Evolutionary conservation across 495 filamentous ascomycete genomes (phyloP), one percentile per base, ranked within the genome.

Genomic region (Clohesyomyces aquaticus): DNA sequence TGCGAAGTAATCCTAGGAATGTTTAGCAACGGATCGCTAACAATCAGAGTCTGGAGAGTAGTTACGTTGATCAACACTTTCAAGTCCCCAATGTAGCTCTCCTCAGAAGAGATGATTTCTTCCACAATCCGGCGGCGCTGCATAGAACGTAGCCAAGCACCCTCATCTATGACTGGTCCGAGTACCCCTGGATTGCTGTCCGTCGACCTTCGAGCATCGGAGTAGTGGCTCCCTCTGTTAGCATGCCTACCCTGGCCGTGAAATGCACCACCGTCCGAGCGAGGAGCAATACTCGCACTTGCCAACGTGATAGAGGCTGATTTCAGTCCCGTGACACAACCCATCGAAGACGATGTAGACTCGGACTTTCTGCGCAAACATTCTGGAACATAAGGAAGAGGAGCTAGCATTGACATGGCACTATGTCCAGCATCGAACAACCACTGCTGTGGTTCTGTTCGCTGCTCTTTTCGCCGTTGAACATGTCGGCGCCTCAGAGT

Each of bases 61-160:
- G 27, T 82, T 77, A 96, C 94, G 72, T 93, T 91, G 68, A 88
- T 85, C 59, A 98, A 78, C 52, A 93, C 88, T 68, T 90, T 90
- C 54, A 98, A 74, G 63, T 96, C 93, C 18, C 84, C 85, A 57
- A 97, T 83, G 76, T 98, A 98, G 66, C 89, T 87, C 70, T 93
- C 88, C 74, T 98, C 94, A 0, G 91, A 93, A 45, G 74, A 81
- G 54, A 96, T 81, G 19, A 98, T 77, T 73, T 98, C 94, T 66
- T 91, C 89, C 42, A 98, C 72, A 19, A 93, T 85, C 58, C 84
- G 84, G 10, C 90, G 86, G 53, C 94, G 82, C 67, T 91, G 88
- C 42, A 88, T 69, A 12, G 91, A 81, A 22, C 94, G 81, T 54
- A 83, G 82, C 45, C 83, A 83, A 23, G 88, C 87, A n/a, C 79